Conservation (phyloP, 75 land plant genomes). For the Pinus taeda region DNA sequence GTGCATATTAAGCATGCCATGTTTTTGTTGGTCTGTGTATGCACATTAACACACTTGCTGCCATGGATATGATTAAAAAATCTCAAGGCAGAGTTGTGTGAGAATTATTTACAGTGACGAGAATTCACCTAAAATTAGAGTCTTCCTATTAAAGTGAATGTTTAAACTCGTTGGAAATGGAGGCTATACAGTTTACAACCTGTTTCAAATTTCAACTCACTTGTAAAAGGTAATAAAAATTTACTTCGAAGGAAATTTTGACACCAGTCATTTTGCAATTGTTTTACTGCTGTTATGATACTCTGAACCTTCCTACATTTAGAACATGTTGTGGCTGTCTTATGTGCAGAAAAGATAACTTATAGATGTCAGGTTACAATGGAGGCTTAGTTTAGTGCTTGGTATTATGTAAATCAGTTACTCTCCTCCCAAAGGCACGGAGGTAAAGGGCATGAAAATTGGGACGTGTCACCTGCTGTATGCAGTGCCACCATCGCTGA, state of each 20-base stretch:
- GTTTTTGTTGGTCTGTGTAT: not conserved
- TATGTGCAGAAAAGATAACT: too few relatives aligned
- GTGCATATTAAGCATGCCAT: not conserved
- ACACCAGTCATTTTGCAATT: not conserved
- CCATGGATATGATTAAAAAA: not conserved
- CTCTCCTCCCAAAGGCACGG: too few relatives aligned
- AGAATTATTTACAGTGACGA: not conserved
- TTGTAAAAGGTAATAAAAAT: not conserved
- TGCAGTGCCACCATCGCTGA: too few relatives aligned
- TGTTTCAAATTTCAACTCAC: not conserved
- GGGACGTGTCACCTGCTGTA: too few relatives aligned
- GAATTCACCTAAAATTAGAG: not conserved
- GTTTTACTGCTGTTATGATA: too few relatives aligned
- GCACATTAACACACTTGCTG: not conserved
- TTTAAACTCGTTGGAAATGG: not conserved
- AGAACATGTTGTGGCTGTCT: too few relatives aligned
- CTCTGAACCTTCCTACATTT: too few relatives aligned
- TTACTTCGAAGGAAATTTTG: slow-evolving; percentile 2
- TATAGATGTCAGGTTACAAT: too few relatives aligned
- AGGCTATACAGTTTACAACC: not conserved
- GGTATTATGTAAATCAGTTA: too few relatives aligned
- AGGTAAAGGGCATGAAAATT: too few relatives aligned
- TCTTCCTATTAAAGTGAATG: not conserved
- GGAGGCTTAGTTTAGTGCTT: too few relatives aligned
- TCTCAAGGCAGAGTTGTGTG: not conserved